A percentile compares a stretch with the other conserved stretches of the same genome.
These are phyloP conservation scores for Yamadazyma songkhlaensis DNA, from an alignment of 1,139 yeast species.

Conservation along the genomic window DNA sequence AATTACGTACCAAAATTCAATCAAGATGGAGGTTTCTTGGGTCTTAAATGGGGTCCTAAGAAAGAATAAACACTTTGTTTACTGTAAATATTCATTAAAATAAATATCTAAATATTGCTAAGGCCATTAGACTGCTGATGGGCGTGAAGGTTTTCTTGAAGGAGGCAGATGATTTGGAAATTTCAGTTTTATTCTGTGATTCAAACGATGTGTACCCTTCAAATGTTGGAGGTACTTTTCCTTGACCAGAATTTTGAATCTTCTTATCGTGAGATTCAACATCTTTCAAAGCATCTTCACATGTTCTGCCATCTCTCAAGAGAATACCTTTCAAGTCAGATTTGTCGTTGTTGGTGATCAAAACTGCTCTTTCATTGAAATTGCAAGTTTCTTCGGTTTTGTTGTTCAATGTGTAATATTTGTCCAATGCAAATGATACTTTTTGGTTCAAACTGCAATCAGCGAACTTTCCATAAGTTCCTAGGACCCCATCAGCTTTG, in stretches of 20 bases:
- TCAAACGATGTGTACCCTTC: not conserved
- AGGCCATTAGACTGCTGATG: not conserved
- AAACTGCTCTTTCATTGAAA: constrained; percentile 36
- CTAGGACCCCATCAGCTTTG: constrained; percentile 43
- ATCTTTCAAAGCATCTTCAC: constrained; percentile 13
- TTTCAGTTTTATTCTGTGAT: constrained; percentile 1
- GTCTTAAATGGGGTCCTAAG: constrained; percentile 84
- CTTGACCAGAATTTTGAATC: not conserved
- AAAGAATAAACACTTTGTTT: constrained; percentile 28
- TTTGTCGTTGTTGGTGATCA: constrained; percentile 23
- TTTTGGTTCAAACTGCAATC: constrained; percentile 52
- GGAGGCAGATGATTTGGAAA: not conserved
- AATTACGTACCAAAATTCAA: constrained; percentile 31
- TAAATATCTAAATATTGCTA: constrained; percentile 1
- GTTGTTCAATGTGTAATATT: constrained; percentile 35
- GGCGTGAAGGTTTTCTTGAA: not conserved
- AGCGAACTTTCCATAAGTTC: constrained; percentile 57
- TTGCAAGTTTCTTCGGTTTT: constrained; percentile 30
- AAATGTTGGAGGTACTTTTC: not conserved
- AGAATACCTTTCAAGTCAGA: constrained; percentile 19
- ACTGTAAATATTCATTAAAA: constrained; percentile 1
- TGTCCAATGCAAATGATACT: constrained; percentile 52
- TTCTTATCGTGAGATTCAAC: not conserved
- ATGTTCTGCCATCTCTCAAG: constrained; percentile 28
- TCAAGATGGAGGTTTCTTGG: constrained; percentile 59